Evolutionary conservation across 768 basidiomycete species (phyloP).

Genomic region (Russula earlei): DNA sequence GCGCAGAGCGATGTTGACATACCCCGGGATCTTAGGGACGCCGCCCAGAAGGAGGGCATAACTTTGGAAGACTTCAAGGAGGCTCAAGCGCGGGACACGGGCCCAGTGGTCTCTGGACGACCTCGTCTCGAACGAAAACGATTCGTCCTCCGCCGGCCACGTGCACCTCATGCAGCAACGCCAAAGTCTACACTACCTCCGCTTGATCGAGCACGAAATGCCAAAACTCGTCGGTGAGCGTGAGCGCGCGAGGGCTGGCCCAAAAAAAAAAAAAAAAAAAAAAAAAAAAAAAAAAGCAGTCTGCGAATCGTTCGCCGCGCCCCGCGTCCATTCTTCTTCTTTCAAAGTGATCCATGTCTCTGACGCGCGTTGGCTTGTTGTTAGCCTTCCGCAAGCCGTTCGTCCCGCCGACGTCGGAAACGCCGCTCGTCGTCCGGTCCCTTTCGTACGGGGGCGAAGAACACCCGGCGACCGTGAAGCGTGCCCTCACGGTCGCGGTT

Average conservation of each 20-base stretch:
- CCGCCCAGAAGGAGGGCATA: constrained; percentile 20
- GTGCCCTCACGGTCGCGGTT: constrained; percentile 66
- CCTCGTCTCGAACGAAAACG: constrained; percentile 43
- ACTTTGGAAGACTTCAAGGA: constrained; percentile 12
- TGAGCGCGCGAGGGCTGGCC: too few species aligned
- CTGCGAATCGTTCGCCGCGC: too few species aligned
- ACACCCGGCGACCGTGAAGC: constrained; percentile 65
- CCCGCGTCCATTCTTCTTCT: too few species aligned
- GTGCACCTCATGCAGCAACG: constrained; percentile 65
- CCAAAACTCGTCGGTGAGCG: constrained; percentile 69
- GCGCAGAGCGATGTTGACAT: not conserved
- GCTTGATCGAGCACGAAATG: constrained; percentile 84
- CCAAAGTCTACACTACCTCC: constrained; percentile 64
- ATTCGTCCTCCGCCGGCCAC: constrained; percentile 64
- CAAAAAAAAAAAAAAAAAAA: too few species aligned
- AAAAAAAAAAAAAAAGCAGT: too few species aligned
- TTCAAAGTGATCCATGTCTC: not conserved
- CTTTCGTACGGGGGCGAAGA: constrained; percentile 69
- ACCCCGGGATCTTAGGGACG: constrained; percentile 2
- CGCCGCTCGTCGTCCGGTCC: constrained; percentile 62
- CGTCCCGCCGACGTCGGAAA: constrained; percentile 46
- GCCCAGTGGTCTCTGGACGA: constrained; percentile 17
- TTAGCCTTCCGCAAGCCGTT: constrained; percentile 82
- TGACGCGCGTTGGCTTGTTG: constrained; percentile 5
- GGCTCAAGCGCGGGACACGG: not conserved